phyloP scores from a whole-genome alignment of 768 basidiomycete genomes.

The Agaricus blazei region DNA sequence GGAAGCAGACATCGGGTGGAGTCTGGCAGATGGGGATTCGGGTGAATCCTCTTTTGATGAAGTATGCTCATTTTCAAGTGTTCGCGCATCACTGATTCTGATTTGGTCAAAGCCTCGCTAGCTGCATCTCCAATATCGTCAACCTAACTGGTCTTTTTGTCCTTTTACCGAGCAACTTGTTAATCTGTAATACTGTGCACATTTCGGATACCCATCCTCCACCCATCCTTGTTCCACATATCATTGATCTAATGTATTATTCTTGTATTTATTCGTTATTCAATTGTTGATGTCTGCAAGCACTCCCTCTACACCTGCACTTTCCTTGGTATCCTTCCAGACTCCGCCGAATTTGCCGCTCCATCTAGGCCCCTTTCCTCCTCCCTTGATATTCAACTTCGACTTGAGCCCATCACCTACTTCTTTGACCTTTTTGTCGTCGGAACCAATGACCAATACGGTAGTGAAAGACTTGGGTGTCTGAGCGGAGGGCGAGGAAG shows the following conservation, averaged over 20 bases:
- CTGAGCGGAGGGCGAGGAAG: conserved; percentile 60
- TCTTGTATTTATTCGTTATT: conserved; percentile 3
- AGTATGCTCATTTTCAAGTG: not conserved
- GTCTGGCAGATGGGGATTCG: conserved; percentile 38
- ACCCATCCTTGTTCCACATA: conserved; percentile 7
- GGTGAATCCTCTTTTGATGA: not conserved
- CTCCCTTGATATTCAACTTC: conserved; percentile 64
- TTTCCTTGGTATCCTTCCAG: conserved; percentile 51
- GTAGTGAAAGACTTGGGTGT: conserved; percentile 42
- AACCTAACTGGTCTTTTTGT: too few relatives aligned
- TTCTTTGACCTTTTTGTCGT: conserved; percentile 54
- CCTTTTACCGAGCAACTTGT: not conserved
- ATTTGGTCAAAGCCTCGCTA: not conserved
- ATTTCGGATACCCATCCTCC: conserved; percentile 4
- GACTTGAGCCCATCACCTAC: conserved; percentile 52
- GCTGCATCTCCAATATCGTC: not conserved
- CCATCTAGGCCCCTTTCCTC: conserved; percentile 72
- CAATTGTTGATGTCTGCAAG: conserved; percentile 18
- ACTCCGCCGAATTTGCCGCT: conserved; percentile 69
- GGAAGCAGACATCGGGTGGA: conserved; percentile 28
- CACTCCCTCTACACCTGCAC: conserved; percentile 30
- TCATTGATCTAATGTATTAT: conserved; percentile 2
- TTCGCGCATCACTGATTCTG: not conserved
- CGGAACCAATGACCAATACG: conserved; percentile 56
- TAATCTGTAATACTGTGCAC: not conserved